Percentiles rank a stretch among this genome's conserved stretches.
Evolutionary conservation across 345 rosid species (phyloP).

Genomic region (Hevea brasiliensis): DNA sequence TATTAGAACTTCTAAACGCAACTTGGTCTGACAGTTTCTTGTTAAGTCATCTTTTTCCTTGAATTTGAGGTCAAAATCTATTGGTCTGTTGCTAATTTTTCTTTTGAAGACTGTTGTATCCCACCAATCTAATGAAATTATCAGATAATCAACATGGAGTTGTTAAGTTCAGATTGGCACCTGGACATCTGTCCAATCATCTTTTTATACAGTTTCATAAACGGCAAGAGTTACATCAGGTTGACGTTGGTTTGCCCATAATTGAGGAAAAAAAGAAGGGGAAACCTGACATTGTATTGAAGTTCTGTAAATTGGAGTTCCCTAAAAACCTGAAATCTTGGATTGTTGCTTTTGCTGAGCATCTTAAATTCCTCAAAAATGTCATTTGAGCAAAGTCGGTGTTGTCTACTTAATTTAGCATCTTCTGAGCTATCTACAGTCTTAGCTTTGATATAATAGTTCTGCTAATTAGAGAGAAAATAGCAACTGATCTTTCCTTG

Average conservation of each 20-base stretch:
- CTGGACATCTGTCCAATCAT: background rate
- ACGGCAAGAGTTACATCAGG: too few relatives aligned
- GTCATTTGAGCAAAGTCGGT: background rate
- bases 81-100: background rate
- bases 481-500: background rate
- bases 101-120: background rate
- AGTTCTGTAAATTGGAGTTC: too few relatives aligned
- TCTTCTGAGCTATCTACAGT: slow-evolving; percentile 3
- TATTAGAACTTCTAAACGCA: background rate
- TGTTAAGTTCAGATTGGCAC: background rate
- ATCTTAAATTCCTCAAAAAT: background rate
- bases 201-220: too few relatives aligned
- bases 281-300: too few relatives aligned
- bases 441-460: background rate
- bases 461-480: slow-evolving; percentile 7
- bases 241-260: too few relatives aligned
- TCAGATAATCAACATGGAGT: background rate
- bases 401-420: background rate
- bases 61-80: background rate
- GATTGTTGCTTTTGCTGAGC: background rate
- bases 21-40: background rate
- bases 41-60: background rate
- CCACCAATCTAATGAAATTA: background rate
- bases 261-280: too few relatives aligned
- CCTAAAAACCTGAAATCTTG: too few relatives aligned